These are phyloP conservation scores for Clarkia xantiana DNA, from an alignment of 345 rosid species.

Conservation along the genomic window DNA sequence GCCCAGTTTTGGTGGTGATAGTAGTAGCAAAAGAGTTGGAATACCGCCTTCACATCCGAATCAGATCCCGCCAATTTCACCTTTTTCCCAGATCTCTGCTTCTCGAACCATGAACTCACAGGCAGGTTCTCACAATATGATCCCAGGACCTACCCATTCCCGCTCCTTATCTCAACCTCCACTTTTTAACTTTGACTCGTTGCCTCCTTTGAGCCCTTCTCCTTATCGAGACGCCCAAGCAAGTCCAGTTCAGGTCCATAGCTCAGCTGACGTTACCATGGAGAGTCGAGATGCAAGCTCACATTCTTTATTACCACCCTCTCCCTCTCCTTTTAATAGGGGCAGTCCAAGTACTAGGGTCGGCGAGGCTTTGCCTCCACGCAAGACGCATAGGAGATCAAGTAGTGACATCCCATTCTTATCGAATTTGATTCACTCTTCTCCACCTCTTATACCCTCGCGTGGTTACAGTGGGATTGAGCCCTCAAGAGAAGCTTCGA, in stretches of 20 bases:
- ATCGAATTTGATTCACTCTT: constrained; percentile 33
- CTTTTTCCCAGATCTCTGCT: constrained; percentile 70
- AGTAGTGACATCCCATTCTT: constrained; percentile 81
- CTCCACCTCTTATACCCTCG: constrained; percentile 45
- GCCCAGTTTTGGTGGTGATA: constrained; percentile 25
- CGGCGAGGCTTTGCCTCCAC: constrained; percentile 64
- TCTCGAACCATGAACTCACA: constrained; percentile 42
- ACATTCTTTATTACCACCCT: constrained; percentile 48
- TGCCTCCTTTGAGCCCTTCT: constrained; percentile 72
- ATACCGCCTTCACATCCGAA: constrained; percentile 84
- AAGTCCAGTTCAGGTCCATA: constrained; percentile 26
- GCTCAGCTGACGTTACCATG: constrained; percentile 39
- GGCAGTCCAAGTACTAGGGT: constrained; percentile 24
- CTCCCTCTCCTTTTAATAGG: constrained; percentile 54
- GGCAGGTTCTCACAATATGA: constrained; percentile 31
- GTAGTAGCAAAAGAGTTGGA: constrained; percentile 37
- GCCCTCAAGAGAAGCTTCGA: constrained; percentile 28
- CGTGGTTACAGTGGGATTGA: constrained; percentile 33
- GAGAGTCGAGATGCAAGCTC: constrained; percentile 50
- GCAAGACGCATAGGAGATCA: constrained; percentile 76
- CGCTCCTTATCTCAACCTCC: constrained; percentile 82
- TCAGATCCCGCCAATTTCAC: constrained; percentile 79
- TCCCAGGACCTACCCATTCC: constrained; percentile 45
- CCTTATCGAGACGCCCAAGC: constrained; percentile 40
- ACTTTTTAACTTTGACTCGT: constrained; percentile 61